phyloP scores from a whole-genome alignment of 768 basidiomycete genomes.

The Tephrocybe rancida region DNA sequence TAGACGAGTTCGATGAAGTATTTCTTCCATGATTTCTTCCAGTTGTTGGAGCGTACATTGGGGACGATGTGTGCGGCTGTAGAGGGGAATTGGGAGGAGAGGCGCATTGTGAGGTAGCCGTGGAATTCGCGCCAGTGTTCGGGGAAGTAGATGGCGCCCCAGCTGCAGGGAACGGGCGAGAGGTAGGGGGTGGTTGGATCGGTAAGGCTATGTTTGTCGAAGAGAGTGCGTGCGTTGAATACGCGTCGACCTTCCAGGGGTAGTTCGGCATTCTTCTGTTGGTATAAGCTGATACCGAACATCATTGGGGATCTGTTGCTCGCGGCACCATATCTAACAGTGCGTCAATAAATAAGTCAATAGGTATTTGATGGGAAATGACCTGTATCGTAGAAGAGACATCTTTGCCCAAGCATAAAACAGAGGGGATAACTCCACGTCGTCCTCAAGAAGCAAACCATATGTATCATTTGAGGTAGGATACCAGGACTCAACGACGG shows the following conservation, averaged over 20 bases:
- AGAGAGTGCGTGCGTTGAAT: slow-evolving; percentile 68
- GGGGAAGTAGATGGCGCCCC: slow-evolving; percentile 92
- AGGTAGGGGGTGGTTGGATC: slow-evolving; percentile 70
- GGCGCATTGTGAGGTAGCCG: slow-evolving; percentile 68
- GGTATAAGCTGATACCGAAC: slow-evolving; percentile 85
- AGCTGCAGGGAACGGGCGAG: slow-evolving; percentile 87
- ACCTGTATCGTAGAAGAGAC: slow-evolving; percentile 78
- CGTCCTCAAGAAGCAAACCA: slow-evolving; percentile 83
- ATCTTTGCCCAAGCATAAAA: slow-evolving; percentile 89
- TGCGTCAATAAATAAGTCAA: background rate
- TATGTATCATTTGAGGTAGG: slow-evolving; percentile 73
- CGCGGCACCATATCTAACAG: slow-evolving; percentile 54
- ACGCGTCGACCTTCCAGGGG: slow-evolving; percentile 63
- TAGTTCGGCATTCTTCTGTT: slow-evolving; percentile 82
- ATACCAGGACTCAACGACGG: slow-evolving; percentile 91
- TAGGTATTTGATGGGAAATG: background rate
- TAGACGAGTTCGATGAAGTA: slow-evolving; percentile 88
- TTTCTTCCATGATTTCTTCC: slow-evolving; percentile 86
- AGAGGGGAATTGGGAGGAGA: slow-evolving; percentile 50
- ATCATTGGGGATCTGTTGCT: slow-evolving; percentile 46
- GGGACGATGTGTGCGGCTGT: slow-evolving; percentile 58
- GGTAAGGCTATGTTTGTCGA: slow-evolving; percentile 41
- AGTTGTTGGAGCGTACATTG: slow-evolving; percentile 75
- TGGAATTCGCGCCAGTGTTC: slow-evolving; percentile 90
- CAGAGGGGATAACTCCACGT: slow-evolving; percentile 81